Evolutionary conservation across 176 grass and related monocot genomes (phyloP), one percentile per base, ranked within the genome.

Genomic region (Aegilops umbellulata): DNA sequence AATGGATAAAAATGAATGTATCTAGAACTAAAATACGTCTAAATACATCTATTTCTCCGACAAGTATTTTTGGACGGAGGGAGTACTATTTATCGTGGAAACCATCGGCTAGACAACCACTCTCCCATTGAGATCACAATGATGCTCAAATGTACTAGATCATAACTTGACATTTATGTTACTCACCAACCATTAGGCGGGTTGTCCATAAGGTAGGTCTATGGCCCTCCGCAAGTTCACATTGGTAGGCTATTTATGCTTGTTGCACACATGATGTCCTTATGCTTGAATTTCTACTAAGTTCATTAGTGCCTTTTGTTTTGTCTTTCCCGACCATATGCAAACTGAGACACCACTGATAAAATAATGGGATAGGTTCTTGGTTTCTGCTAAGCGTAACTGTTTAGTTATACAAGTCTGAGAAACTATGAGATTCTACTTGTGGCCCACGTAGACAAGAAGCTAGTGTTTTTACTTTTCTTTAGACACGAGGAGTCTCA

Each of bases 221-320:
- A 53, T 7, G 49, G 49, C 49, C 6, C 16, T 53, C 49, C 16
- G 49, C 49, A 53, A 53, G 49, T 53, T 53, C 16, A 53, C 16
- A 6, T 19, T 53, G 16, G 16, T 19, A 86, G 74, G 89, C 82
- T 88, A 92, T 99, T 19, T 96, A 94, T 94, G 97, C 97, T 84
- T 96, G 97, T 44, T 82, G 90, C 89, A 99, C 94, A 12, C 92
- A 99, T 91, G 97, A 85, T 86, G 97, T 99, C 84, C 90, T 99
- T 85, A 99, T 92, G 92, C 96, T 87, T 41, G 71, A 99, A 94
- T 92, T 47, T 5, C 44, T 47, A 1, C 44, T 15, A 47, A 47
- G 44, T 47, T 15, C 44, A 47, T 47, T 15, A 47, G 16, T 19
- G 68, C 22, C 17, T 58, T 13, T 3, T 53, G 49, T 60, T 38